These are phyloP conservation scores for Penicillium hesseltinei DNA, from an alignment of 2,329 filamentous ascomycete species.

Conservation along the genomic window DNA sequence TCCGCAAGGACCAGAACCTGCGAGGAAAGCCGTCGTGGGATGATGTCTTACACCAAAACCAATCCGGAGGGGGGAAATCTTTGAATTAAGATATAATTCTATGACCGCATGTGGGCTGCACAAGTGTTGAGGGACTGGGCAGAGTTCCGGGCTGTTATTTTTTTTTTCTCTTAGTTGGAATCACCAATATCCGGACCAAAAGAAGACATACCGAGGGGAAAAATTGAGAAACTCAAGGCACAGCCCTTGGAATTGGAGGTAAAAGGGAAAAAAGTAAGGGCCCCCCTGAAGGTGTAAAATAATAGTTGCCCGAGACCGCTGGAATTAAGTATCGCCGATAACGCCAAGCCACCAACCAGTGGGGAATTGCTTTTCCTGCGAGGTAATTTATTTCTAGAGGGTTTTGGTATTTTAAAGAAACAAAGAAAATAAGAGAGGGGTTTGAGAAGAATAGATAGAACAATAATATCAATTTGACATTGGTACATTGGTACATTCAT, in stretches of 20 bases:
- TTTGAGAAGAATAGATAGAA: neutral
- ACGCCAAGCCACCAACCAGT: slow-evolving; percentile 20
- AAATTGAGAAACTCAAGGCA: slow-evolving; percentile 10
- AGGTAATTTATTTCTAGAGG: neutral
- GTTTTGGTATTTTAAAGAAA: neutral
- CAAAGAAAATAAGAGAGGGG: neutral
- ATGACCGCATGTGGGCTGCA: slow-evolving; percentile 22
- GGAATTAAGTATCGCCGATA: slow-evolving; percentile 31
- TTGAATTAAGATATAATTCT: slow-evolving; percentile 12
- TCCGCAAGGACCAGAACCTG: slow-evolving; percentile 30
- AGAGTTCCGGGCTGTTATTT: slow-evolving; percentile 13
- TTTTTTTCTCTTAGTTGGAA: slow-evolving; percentile 8
- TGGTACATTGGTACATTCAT: neutral
- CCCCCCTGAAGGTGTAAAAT: slow-evolving; percentile 29
- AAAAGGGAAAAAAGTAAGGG: slow-evolving; percentile 16
- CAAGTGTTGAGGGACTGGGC: slow-evolving; percentile 16
- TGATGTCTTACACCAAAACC: slow-evolving; percentile 17
- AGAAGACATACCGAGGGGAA: neutral
- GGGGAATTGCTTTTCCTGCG: slow-evolving; percentile 8
- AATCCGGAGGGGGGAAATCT: slow-evolving; percentile 9
- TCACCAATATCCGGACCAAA: neutral
- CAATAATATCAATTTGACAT: neutral
- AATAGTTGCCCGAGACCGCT: slow-evolving; percentile 20
- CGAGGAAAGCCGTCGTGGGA: slow-evolving; percentile 19
- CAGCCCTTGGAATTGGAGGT: slow-evolving; percentile 15